phyloP scores from a whole-genome alignment of 1,139 yeast species.

The Kodamaea sp. region DNA sequence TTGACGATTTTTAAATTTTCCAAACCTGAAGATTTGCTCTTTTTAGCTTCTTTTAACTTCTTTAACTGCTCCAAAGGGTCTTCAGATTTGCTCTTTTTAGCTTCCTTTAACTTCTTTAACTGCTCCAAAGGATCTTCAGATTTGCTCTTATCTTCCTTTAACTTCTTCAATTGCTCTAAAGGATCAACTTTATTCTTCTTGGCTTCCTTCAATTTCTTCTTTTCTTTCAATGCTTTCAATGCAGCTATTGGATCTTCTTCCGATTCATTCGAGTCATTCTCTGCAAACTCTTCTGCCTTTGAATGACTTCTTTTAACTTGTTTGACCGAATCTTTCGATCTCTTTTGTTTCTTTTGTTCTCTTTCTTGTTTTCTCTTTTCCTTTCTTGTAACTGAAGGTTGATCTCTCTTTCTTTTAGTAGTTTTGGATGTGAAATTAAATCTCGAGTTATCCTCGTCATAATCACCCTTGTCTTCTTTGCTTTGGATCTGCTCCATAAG shows the following conservation, averaged over 20 bases:
- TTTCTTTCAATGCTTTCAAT: constrained; percentile 19
- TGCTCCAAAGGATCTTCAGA: constrained; percentile 8
- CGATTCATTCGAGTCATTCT: constrained; percentile 6
- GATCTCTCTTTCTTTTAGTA: constrained; percentile 29
- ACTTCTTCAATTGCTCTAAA: constrained; percentile 41
- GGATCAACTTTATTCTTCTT: constrained; percentile 21
- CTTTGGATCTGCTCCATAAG: constrained; percentile 61
- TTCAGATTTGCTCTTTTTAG: constrained; percentile 12
- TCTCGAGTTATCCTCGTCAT: constrained; percentile 36
- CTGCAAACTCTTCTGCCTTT: constrained; percentile 3
- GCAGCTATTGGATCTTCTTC: constrained; percentile 13
- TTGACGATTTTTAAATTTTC: constrained; percentile 7
- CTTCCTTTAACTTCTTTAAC: constrained; percentile 19
- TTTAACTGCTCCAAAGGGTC: constrained; percentile 24
- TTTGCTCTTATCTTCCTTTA: constrained; percentile 32
- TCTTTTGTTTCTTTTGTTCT: constrained; percentile 45
- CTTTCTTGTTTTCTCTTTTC: constrained; percentile 58
- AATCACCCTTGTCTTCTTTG: constrained; percentile 41
- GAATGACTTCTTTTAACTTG: constrained; percentile 5
- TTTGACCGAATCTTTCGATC: constrained; percentile 4
- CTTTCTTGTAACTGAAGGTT: constrained; percentile 40
- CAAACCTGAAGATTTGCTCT: background rate
- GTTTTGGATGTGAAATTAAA: constrained; percentile 19
- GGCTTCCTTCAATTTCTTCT: constrained; percentile 21
- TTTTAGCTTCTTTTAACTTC: constrained; percentile 21